phyloP scores from a whole-genome alignment of 352 stramenopile genomes.

The Pythium aristosporum region DNA sequence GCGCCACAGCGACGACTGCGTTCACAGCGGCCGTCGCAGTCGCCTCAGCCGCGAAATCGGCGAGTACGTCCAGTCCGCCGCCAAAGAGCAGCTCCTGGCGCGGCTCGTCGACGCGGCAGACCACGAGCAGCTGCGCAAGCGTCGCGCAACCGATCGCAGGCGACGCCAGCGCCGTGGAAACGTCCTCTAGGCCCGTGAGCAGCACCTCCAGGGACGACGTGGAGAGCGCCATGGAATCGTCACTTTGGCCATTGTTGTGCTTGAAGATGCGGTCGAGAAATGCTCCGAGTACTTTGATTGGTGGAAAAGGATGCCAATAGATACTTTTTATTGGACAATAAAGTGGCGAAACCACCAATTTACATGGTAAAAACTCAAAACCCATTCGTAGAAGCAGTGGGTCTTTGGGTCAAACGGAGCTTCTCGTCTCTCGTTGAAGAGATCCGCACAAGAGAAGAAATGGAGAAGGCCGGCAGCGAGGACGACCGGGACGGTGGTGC shows the following conservation, averaged over 20 bases:
- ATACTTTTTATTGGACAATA: background rate
- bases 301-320: background rate
- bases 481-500: background rate
- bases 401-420: background rate
- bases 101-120: constrained; percentile 38
- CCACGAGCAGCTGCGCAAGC: constrained; percentile 38
- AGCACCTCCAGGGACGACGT: constrained; percentile 52
- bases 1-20: constrained; percentile 29
- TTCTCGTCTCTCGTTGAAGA: background rate
- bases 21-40: too few species aligned
- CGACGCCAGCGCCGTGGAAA: constrained; percentile 14
- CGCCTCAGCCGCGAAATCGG: constrained; percentile 27
- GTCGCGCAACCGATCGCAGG: constrained; percentile 21
- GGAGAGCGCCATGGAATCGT: background rate
- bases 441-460: background rate
- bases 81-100: constrained; percentile 32
- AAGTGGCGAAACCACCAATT: background rate
- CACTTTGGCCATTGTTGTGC: constrained; percentile 1
- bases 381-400: background rate
- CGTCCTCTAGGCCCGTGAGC: constrained; percentile 41
- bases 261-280: background rate
- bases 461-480: background rate
- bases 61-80: constrained; percentile 29
- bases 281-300: constrained; percentile 1
- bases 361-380: background rate